phyloP scores from a whole-genome alignment of 305 asterid species.

The Solanum hybrid region DNA sequence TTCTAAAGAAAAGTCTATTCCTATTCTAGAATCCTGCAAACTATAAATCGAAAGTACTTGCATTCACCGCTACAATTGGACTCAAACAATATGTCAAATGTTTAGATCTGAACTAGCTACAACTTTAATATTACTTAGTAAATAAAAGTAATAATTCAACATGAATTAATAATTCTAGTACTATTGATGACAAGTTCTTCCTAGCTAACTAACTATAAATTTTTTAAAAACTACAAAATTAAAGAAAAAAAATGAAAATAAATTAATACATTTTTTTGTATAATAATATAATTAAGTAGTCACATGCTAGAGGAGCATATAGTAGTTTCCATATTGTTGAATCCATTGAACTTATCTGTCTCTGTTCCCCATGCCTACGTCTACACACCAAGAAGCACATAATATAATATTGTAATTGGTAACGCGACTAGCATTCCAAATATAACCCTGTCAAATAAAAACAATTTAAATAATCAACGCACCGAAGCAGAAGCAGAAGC shows the following conservation, averaged over 20 bases:
- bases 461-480: not conserved
- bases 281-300: not conserved
- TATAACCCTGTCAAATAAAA: constrained; percentile 52
- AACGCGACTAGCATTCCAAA: constrained; percentile 80
- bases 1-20: too few relatives aligned
- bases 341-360: constrained; percentile 19
- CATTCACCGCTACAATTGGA: not conserved
- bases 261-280: constrained; percentile 1
- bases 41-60: too few relatives aligned
- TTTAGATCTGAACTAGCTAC: not conserved
- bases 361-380: constrained; percentile 15
- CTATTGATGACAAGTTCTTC: not conserved
- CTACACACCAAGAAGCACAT: constrained; percentile 69
- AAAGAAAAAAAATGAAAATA: not conserved
- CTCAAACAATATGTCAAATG: not conserved
- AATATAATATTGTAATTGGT: constrained; percentile 73
- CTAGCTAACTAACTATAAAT: constrained; percentile 6
- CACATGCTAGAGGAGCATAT: constrained; percentile 19
- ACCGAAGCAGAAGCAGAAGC: not conserved
- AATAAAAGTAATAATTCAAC: not conserved
- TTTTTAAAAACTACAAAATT: not conserved
- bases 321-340: constrained; percentile 22
- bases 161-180: not conserved
- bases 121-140: not conserved
- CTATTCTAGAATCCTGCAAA: too few relatives aligned